Conservation (phyloP, 106 monocot species). For the Dioscorea dumetorum region DNA sequence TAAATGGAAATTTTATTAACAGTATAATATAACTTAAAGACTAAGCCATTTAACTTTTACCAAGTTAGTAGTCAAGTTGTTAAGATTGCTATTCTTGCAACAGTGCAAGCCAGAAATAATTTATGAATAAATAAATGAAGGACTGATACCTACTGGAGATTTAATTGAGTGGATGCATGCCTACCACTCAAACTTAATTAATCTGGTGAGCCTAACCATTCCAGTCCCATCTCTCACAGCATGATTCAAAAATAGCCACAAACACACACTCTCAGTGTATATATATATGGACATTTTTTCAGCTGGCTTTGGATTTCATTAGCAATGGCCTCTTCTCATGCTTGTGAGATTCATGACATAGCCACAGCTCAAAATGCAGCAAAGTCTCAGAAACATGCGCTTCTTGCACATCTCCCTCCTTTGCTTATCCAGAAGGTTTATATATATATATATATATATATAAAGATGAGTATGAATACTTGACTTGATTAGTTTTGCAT, state of each 20-base stretch:
- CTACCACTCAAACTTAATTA: background rate
- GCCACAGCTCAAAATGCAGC: constrained; percentile 3
- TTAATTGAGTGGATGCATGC: background rate
- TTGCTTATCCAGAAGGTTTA: constrained; percentile 34
- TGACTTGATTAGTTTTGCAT: background rate
- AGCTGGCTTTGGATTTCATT: too few species aligned
- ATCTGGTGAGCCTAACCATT: background rate
- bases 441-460: too few species aligned
- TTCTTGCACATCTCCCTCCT: constrained; percentile 18
- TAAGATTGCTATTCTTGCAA: too few species aligned
- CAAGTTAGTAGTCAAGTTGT: too few species aligned
- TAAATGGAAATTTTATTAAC: too few species aligned
- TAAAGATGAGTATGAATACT: background rate
- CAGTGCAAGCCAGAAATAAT: too few species aligned
- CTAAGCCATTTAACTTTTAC: too few species aligned
- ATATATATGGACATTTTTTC: background rate
- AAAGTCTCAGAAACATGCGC: background rate
- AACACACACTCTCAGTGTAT: background rate
- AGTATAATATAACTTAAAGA: too few species aligned
- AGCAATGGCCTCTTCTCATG: constrained; percentile 8
- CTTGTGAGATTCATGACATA: constrained; percentile 26
- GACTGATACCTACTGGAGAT: too few species aligned
- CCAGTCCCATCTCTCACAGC: background rate
- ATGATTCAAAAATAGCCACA: background rate
- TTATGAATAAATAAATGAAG: too few species aligned